These are phyloP conservation scores for Pachysandra terminalis DNA, from an alignment of 164 flowering plant species.

Conservation along the genomic window DNA sequence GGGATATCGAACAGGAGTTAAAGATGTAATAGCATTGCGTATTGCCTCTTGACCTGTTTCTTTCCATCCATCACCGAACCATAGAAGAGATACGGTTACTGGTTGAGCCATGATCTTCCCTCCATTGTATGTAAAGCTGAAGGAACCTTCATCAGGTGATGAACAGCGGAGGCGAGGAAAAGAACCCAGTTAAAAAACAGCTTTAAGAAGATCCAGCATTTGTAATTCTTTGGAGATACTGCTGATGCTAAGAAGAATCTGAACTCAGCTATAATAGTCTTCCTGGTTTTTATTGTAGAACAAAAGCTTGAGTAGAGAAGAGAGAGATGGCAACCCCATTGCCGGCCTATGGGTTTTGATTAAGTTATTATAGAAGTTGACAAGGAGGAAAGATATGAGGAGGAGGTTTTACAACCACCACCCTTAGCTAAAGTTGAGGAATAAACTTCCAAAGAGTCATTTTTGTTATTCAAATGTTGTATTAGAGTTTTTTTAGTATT, in stretches of 20 bases:
- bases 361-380: conserved; percentile 6
- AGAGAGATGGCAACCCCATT: not conserved
- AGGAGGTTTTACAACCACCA: not conserved
- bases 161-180: not conserved
- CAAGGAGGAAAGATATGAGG: conserved; percentile 12
- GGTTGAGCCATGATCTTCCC: conserved; percentile 16
- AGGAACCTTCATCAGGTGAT: conserved; percentile 9
- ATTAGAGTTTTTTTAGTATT: conserved; percentile 41
- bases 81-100: conserved; percentile 11
- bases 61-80: conserved; percentile 14
- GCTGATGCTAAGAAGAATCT: too few species aligned
- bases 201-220: conserved; percentile 8
- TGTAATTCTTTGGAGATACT: not conserved
- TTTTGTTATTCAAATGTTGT: conserved; percentile 48
- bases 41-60: conserved; percentile 5
- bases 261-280: too few species aligned
- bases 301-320: conserved; percentile 5
- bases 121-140: conserved; percentile 12
- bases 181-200: conserved; percentile 7
- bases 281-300: conserved; percentile 1
- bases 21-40: conserved; percentile 7
- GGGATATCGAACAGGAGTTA: conserved; percentile 2
- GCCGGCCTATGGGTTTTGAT: conserved; percentile 13
- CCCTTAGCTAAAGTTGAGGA: conserved; percentile 5
- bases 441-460: conserved; percentile 6